phyloP scores from a whole-genome alignment of 192 early-diverging fungal species.

The Podila epicladia region DNA sequence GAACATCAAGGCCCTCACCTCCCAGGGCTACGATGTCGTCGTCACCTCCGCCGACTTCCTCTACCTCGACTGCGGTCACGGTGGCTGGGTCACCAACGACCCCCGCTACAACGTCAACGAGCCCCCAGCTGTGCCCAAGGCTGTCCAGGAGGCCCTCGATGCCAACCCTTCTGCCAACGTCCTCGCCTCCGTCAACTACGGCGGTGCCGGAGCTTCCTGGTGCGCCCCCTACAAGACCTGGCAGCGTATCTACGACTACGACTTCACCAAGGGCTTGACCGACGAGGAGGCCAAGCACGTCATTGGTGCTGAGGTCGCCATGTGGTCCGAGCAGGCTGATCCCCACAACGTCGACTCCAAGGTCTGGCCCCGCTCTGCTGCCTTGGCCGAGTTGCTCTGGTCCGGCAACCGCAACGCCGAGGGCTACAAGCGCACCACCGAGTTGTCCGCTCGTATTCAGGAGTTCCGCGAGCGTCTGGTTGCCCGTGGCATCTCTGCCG shows the following conservation, averaged over 20 bases:
- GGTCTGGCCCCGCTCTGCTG: slow-evolving; percentile 77
- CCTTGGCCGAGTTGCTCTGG: slow-evolving; percentile 76
- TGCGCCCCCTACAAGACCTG: slow-evolving; percentile 81
- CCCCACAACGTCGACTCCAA: slow-evolving; percentile 62
- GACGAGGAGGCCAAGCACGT: slow-evolving; percentile 63
- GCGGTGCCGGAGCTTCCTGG: slow-evolving; percentile 68
- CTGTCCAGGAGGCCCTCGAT: slow-evolving; percentile 41
- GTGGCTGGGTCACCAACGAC: slow-evolving; percentile 75
- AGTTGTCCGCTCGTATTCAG: slow-evolving; percentile 61
- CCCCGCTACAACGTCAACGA: slow-evolving; percentile 55
- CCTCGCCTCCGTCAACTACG: slow-evolving; percentile 50
- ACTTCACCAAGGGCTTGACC: slow-evolving; percentile 67
- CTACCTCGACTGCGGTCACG: slow-evolving; percentile 82
- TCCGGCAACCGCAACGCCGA: slow-evolving; percentile 65
- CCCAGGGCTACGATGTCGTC: slow-evolving; percentile 72
- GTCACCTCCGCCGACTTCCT: slow-evolving; percentile 68
- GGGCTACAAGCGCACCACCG: slow-evolving; percentile 41
- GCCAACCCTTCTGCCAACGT: slow-evolving; percentile 26
- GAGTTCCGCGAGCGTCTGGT: slow-evolving; percentile 75
- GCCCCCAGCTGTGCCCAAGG: slow-evolving; percentile 32
- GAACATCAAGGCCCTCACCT: slow-evolving; percentile 64
- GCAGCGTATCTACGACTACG: slow-evolving; percentile 77
- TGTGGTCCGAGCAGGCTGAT: slow-evolving; percentile 80
- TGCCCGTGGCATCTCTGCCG: slow-evolving; percentile 69
- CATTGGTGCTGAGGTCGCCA: slow-evolving; percentile 73